Evolutionary conservation across 2,329 filamentous ascomycete genomes (phyloP).

Genomic region (Sporothrix sp.): DNA sequence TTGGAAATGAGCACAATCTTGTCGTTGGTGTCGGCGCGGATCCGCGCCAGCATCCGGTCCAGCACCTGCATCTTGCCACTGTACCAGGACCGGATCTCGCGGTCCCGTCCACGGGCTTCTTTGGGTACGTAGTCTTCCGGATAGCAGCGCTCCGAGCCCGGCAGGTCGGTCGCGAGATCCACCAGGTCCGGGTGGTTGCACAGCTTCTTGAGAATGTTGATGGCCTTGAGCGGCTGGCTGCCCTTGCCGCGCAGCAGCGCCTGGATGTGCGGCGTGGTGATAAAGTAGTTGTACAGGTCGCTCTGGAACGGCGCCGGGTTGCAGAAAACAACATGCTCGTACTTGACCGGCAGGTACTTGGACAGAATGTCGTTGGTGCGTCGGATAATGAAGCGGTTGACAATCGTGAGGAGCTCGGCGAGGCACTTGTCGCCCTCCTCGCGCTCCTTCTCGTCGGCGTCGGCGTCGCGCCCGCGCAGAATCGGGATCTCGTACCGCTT

Average conservation of each 20-base stretch:
- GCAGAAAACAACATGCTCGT: slow-evolving; percentile 98
- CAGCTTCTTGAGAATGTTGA: slow-evolving; percentile 92
- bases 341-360: slow-evolving; percentile 96
- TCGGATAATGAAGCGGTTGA: slow-evolving; percentile 98
- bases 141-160: slow-evolving; percentile 71
- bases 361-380: slow-evolving; percentile 96
- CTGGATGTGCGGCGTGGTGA: slow-evolving; percentile 90
- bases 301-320: slow-evolving; percentile 87
- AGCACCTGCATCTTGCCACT: slow-evolving; percentile 97
- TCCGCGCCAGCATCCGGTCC: slow-evolving; percentile 94
- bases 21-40: slow-evolving; percentile 92
- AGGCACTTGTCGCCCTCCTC: slow-evolving; percentile 77
- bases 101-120: slow-evolving; percentile 76
- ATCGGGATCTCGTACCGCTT: slow-evolving; percentile 93
- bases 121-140: slow-evolving; percentile 85
- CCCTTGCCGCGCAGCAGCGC: slow-evolving; percentile 85
- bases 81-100: slow-evolving; percentile 90
- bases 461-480: slow-evolving; percentile 79
- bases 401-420: slow-evolving; percentile 66
- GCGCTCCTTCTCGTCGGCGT: slow-evolving; percentile 72
- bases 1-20: slow-evolving; percentile 99
- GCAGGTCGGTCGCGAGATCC: slow-evolving; percentile 71
- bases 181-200: slow-evolving; percentile 96
- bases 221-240: slow-evolving; percentile 91
- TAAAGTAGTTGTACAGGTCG: slow-evolving; percentile 92